phyloP scores from a whole-genome alignment of 2,329 filamentous ascomycete genomes.

The Oidium heveae region DNA sequence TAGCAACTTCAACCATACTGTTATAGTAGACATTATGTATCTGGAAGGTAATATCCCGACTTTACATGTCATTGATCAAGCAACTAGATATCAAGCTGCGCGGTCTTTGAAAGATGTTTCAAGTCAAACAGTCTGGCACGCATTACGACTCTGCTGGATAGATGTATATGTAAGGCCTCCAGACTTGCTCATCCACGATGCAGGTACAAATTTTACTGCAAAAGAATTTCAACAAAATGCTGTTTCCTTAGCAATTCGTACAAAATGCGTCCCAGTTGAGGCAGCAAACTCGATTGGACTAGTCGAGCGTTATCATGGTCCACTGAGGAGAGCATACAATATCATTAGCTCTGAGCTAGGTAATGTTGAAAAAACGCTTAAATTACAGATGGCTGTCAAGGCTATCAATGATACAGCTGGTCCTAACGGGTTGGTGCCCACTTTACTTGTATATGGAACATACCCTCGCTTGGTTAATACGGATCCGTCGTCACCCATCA shows the following conservation, averaged over 20 bases:
- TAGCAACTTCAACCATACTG: conserved; percentile 1
- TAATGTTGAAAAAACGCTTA: no score
- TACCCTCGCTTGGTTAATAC: background rate
- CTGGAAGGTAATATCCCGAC: conserved; percentile 1
- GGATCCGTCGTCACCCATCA: background rate
- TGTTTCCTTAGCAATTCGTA: background rate
- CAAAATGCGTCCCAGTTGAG: conserved; percentile 1
- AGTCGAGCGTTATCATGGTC: conserved; percentile 1
- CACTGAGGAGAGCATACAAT: no score
- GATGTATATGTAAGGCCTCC: conserved; percentile 2
- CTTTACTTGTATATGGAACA: background rate
- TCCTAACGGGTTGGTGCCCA: background rate
- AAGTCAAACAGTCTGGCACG: background rate
- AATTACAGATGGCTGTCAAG: no score
- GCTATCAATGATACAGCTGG: no score
- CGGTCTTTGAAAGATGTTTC: conserved; percentile 1
- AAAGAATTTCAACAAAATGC: conserved; percentile 1
- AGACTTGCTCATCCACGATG: background rate
- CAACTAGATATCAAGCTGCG: conserved; percentile 1
- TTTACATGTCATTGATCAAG: conserved; percentile 1
- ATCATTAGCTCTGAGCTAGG: no score
- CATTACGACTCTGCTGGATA: conserved; percentile 2
- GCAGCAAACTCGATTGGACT: background rate
- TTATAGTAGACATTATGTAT: conserved; percentile 2
- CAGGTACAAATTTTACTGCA: no score